phyloP scores from a whole-genome alignment of 768 basidiomycete species.

The Rhodosporidiobolus odoratus region DNA sequence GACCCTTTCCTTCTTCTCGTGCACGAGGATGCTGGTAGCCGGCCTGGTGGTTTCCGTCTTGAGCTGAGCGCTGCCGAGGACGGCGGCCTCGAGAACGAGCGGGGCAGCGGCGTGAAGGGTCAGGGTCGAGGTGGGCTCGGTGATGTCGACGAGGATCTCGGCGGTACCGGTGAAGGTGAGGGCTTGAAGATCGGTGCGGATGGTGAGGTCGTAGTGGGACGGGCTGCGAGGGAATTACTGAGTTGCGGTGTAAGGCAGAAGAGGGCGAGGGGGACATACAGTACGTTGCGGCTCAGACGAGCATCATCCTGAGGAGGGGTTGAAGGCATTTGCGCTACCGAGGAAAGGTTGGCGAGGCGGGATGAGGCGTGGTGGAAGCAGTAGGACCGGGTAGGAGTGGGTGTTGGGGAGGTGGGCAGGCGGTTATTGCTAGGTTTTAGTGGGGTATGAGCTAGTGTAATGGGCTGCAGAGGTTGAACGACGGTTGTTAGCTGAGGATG shows the following conservation, averaged over 20 bases:
- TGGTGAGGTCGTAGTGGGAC: slow-evolving; percentile 66
- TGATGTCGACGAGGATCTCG: slow-evolving; percentile 65
- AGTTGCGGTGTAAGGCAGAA: not conserved
- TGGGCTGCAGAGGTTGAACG: no score
- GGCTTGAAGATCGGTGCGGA: slow-evolving; percentile 76
- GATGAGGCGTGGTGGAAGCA: slow-evolving; percentile 14
- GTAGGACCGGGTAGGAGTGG: not conserved
- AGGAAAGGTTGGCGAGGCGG: slow-evolving; percentile 15
- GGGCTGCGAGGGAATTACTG: slow-evolving; percentile 5
- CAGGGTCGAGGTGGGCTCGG: slow-evolving; percentile 55
- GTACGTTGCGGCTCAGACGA: slow-evolving; percentile 2
- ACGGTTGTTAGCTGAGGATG: no score
- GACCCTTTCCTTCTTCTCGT: slow-evolving; percentile 62
- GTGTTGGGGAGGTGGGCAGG: not conserved
- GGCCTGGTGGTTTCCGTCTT: slow-evolving; percentile 52
- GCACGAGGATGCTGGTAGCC: slow-evolving; percentile 52
- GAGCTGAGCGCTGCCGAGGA: slow-evolving; percentile 57
- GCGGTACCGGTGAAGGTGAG: slow-evolving; percentile 71
- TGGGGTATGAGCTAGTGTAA: no score
- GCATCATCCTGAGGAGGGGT: not conserved
- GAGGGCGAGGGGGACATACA: not conserved
- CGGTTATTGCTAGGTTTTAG: no score
- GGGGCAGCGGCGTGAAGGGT: slow-evolving; percentile 60
- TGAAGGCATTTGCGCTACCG: slow-evolving; percentile 1
- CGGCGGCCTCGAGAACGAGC: slow-evolving; percentile 58